Evolutionary conservation across 352 stramenopile species (phyloP), one percentile per base, ranked within the genome.

Genomic region (Pythium volutum): DNA sequence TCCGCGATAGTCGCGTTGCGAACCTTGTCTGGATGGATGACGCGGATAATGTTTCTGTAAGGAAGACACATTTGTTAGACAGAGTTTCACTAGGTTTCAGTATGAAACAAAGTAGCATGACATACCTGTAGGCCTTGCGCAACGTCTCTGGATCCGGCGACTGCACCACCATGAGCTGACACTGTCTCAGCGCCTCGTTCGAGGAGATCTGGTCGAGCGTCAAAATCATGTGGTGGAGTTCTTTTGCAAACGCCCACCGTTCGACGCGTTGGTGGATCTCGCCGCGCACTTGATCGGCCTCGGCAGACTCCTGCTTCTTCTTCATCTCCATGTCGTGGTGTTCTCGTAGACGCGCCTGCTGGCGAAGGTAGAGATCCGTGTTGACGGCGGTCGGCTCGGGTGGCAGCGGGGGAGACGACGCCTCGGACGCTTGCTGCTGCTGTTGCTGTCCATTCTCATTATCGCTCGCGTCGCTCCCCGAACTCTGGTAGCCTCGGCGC

Each of bases 21-120:
- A n/a, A 95, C 66, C 61, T 95, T 95, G 48, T 95, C 87, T 7
- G 87, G 87, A 41, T 95, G 87, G 16, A 95, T 91, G 11, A 95
- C 75, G 6, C 87, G 80, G 62, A 95, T 93, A 22, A 95, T 91
- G 58, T 83, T 93, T 36, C 82, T 93, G 39, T n/a, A 55, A 50
- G 50, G 54, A 5, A 43, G 14, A 8, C 18, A n/a, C 38, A 43
- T 8, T 16, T 23, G 42, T 48, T 27, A 48, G 42, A 1, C 8
- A 29, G n/a, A 45, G 1, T 16, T 25, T 27, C 45, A 20, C 45
- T 22, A 20, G 14, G 0, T 43, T 43, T 43, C 9, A 43, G 11
- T 22, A 20, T 43, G 33, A 52, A 33, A 31, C n/a, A 26, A 1
- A 52, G 7, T 12, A 15, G 34, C 47, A 16, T 2, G 7, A 74